Percentiles rank a stretch among this genome's conserved stretches.
Evolutionary conservation across 345 rosid species (phyloP).

Genomic region (Luvunga scandens): DNA sequence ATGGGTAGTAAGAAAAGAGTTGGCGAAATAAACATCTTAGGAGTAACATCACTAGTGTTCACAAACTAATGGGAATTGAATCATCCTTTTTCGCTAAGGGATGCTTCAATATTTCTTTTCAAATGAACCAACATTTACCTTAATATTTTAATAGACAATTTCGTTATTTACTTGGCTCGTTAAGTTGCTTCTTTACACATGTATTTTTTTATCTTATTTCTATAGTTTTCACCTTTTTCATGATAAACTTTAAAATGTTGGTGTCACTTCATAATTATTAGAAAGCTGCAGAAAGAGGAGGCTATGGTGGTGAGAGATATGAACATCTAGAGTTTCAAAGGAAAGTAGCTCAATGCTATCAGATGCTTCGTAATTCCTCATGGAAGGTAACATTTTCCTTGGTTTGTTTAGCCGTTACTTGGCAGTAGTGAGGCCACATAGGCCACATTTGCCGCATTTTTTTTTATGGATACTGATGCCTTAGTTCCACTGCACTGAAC

Average conservation of each 20-base stretch:
- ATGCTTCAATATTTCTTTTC: background rate
- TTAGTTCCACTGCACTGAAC: background rate
- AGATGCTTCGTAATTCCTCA: conserved; percentile 60
- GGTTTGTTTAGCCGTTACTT: background rate
- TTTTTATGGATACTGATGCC: too few species aligned
- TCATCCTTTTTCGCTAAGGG: background rate
- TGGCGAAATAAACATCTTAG: background rate
- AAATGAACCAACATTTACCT: background rate
- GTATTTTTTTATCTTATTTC: background rate
- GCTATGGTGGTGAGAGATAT: conserved; percentile 90
- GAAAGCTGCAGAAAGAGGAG: conserved; percentile 97
- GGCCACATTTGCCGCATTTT: too few species aligned
- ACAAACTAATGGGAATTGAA: background rate
- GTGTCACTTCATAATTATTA: conserved; percentile 20
- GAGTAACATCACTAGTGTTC: too few species aligned
- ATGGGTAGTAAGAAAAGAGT: background rate
- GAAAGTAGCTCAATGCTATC: conserved; percentile 62
- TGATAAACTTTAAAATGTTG: background rate
- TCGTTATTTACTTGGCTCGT: background rate
- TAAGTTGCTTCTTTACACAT: conserved; percentile 5
- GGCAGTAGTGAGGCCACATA: background rate
- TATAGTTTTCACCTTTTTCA: background rate
- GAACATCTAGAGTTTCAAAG: conserved; percentile 81
- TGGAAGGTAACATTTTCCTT: conserved; percentile 61
- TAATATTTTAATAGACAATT: conserved; percentile 1